Evolutionary conservation across 768 basidiomycete genomes (phyloP).

Genomic region (Leccinum incarnatum): DNA sequence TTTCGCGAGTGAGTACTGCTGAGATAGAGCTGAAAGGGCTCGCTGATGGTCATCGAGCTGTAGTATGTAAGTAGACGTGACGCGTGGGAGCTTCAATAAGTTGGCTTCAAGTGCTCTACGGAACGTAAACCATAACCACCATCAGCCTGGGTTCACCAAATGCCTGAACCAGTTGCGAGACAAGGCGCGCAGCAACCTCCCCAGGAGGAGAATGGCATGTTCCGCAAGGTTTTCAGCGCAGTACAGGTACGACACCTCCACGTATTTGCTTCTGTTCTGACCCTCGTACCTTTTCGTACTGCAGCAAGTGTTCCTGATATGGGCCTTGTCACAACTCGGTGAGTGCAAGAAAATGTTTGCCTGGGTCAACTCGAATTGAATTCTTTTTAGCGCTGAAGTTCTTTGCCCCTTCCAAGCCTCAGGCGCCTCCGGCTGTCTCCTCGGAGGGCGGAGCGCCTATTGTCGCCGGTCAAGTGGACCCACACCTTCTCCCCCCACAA

Average conservation of each 20-base stretch:
- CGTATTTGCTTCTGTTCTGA: neutral
- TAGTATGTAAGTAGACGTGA: constrained; percentile 1
- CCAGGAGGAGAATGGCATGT: constrained; percentile 33
- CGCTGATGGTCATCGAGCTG: constrained; percentile 28
- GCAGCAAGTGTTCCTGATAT: constrained; percentile 70
- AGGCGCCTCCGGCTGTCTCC: constrained; percentile 28
- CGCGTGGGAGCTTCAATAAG: constrained; percentile 23
- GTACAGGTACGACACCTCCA: constrained; percentile 39
- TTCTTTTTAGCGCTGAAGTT: constrained; percentile 43
- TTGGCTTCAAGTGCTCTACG: neutral
- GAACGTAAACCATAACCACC: constrained; percentile 4
- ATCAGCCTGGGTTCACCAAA: constrained; percentile 7
- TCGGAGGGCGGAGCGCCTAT: constrained; percentile 20
- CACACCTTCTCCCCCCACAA: constrained; percentile 51
- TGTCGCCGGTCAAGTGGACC: constrained; percentile 37
- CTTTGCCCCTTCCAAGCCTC: constrained; percentile 35
- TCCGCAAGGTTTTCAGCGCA: constrained; percentile 36
- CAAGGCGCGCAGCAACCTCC: constrained; percentile 15
- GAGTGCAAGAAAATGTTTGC: constrained; percentile 16
- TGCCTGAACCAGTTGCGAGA: constrained; percentile 26
- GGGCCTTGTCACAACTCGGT: constrained; percentile 67
- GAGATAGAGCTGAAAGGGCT: constrained; percentile 31
- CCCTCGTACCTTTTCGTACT: constrained; percentile 6
- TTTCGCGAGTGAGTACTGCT: constrained; percentile 20
- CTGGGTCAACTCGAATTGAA: neutral